phyloP scores from a whole-genome alignment of 1,139 yeast genomes.

The Meyerozyma guilliermondii region DNA sequence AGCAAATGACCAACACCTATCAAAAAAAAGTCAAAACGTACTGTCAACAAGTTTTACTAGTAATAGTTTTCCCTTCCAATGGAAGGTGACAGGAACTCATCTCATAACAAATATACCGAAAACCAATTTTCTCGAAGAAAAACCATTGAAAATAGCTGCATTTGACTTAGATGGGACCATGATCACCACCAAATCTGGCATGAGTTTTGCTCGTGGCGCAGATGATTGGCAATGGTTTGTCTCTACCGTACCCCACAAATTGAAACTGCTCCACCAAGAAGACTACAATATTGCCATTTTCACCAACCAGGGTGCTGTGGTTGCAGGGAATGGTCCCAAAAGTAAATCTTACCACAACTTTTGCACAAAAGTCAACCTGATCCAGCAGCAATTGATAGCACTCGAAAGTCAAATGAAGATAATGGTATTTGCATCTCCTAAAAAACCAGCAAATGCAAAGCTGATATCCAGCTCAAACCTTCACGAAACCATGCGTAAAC shows the following conservation, averaged over 20 bases:
- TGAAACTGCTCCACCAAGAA: constrained; percentile 19
- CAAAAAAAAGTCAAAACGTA: neutral
- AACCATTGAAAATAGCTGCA: constrained; percentile 47
- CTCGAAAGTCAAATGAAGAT: constrained; percentile 20
- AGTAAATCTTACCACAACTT: constrained; percentile 53
- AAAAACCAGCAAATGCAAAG: constrained; percentile 33
- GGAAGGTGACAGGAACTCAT: constrained; percentile 33
- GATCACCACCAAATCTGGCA: constrained; percentile 55
- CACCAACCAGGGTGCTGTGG: constrained; percentile 79
- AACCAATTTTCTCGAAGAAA: constrained; percentile 1
- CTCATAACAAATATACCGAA: constrained; percentile 28
- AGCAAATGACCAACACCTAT: neutral
- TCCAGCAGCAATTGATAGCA: constrained; percentile 20
- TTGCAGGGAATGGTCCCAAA: constrained; percentile 24
- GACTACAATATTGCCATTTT: constrained; percentile 57
- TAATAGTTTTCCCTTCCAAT: constrained; percentile 7
- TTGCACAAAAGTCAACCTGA: constrained; percentile 35
- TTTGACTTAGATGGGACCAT: constrained; percentile 78
- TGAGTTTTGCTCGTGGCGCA: constrained; percentile 49
- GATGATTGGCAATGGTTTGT: constrained; percentile 69
- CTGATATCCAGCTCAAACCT: constrained; percentile 23
- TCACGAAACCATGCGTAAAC: constrained; percentile 60
- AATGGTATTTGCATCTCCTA: constrained; percentile 63
- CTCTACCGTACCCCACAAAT: constrained; percentile 21
- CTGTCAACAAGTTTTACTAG: neutral